These are phyloP conservation scores for Hygrocybe coccinea DNA, from an alignment of 768 basidiomycete species.

Conservation along the genomic window DNA sequence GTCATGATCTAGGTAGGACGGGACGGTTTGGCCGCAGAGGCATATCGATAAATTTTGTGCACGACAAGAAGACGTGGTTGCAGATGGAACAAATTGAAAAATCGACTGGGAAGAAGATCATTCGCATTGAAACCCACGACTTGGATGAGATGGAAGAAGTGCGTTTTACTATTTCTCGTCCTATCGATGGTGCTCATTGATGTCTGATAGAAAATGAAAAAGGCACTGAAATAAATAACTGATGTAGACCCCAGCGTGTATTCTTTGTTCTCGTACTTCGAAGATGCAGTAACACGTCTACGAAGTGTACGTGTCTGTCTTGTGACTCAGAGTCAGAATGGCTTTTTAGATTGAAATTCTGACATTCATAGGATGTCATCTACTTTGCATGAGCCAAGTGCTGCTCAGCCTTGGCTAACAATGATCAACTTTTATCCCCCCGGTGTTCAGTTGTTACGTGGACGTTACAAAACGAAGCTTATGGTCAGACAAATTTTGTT, in stretches of 20 bases:
- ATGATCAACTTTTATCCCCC: no score
- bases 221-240: slow-evolving; percentile 56
- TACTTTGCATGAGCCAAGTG: no score
- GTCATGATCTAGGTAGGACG: slow-evolving; percentile 67
- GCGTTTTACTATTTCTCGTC: slow-evolving; percentile 21
- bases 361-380: no score
- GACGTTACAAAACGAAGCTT: no score
- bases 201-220: slow-evolving; percentile 72
- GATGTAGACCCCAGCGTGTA: neutral
- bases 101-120: slow-evolving; percentile 70
- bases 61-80: slow-evolving; percentile 79
- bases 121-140: slow-evolving; percentile 83
- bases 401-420: no score
- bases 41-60: slow-evolving; percentile 96
- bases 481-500: no score
- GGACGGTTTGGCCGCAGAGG: slow-evolving; percentile 97
- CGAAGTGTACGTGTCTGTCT: neutral
- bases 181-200: neutral
- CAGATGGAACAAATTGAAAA: slow-evolving; percentile 90
- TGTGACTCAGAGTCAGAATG: neutral
- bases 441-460: no score
- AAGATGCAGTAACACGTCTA: neutral
- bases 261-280: neutral
- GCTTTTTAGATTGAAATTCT: no score
- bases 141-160: slow-evolving; percentile 94